phyloP scores from a whole-genome alignment of 2,329 filamentous ascomycete genomes.

The Coniochaeta ligniaria region DNA sequence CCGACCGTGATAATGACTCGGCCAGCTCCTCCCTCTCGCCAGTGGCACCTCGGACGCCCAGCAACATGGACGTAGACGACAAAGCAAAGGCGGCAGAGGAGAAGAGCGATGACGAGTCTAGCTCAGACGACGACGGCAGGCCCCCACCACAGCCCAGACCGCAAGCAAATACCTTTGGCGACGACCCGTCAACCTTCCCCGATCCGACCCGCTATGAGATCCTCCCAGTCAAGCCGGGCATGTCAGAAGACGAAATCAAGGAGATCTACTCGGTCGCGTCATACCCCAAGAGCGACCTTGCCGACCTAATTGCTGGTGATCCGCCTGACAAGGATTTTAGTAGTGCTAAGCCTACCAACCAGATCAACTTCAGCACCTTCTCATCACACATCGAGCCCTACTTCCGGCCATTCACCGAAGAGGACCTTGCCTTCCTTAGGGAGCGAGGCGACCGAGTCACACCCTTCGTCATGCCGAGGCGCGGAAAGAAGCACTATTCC shows the following conservation, averaged over 20 bases:
- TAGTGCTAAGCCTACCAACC: slow-evolving; percentile 84
- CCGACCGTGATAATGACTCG: slow-evolving; percentile 45
- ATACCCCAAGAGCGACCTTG: slow-evolving; percentile 75
- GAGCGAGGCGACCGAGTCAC: slow-evolving; percentile 79
- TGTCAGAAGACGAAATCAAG: slow-evolving; percentile 79
- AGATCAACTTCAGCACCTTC: slow-evolving; percentile 91
- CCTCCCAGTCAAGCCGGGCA: slow-evolving; percentile 61
- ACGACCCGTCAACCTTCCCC: slow-evolving; percentile 82
- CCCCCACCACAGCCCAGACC: slow-evolving; percentile 59
- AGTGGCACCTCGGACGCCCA: slow-evolving; percentile 40
- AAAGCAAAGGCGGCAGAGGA: slow-evolving; percentile 34
- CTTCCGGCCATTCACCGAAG: slow-evolving; percentile 82
- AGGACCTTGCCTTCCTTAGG: slow-evolving; percentile 86
- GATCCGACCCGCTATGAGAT: slow-evolving; percentile 97
- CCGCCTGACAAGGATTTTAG: slow-evolving; percentile 95
- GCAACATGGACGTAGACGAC: slow-evolving; percentile 53
- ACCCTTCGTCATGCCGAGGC: slow-evolving; percentile 79
- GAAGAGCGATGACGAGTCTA: slow-evolving; percentile 35
- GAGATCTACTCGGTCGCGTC: slow-evolving; percentile 80
- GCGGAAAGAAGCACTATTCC: slow-evolving; percentile 77
- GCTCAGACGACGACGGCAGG: slow-evolving; percentile 49
- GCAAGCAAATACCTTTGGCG: slow-evolving; percentile 82
- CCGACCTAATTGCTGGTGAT: slow-evolving; percentile 78
- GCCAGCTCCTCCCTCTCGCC: slow-evolving; percentile 55
- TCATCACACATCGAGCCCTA: slow-evolving; percentile 88